phyloP scores from a whole-genome alignment of 129 eudicot genomes.

The Logfia minima region DNA sequence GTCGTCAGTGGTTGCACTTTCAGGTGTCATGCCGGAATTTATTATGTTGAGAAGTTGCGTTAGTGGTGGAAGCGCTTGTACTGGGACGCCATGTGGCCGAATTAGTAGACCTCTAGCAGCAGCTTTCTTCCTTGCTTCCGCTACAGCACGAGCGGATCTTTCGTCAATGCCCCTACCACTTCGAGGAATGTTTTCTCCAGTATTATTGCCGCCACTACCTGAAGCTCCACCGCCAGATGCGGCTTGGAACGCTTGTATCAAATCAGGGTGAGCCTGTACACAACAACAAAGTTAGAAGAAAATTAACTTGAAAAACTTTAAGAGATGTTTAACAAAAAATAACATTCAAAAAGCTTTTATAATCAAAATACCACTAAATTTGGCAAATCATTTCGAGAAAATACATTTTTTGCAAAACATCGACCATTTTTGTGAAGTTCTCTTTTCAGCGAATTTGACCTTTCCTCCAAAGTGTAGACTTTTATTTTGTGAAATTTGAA shows the following conservation, averaged over 20 bases:
- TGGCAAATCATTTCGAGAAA: too few relatives aligned
- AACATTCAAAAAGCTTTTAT: too few relatives aligned
- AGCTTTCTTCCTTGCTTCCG: slow-evolving; percentile 77
- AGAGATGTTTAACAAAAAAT: too few relatives aligned
- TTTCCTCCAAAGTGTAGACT: too few relatives aligned
- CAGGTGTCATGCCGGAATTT: slow-evolving; percentile 56
- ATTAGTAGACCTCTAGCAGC: slow-evolving; percentile 73
- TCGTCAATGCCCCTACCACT: slow-evolving; percentile 88
- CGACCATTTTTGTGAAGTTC: too few relatives aligned
- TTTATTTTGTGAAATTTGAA: too few relatives aligned
- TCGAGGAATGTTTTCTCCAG: slow-evolving; percentile 55
- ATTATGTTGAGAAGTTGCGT: slow-evolving; percentile 65
- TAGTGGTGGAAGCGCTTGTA: slow-evolving; percentile 62
- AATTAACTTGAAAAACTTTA: too few relatives aligned
- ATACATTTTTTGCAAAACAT: too few relatives aligned
- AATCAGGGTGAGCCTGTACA: slow-evolving; percentile 69
- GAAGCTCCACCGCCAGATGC: slow-evolving; percentile 61
- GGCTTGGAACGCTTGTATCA: slow-evolving; percentile 75
- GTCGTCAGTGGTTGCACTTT: slow-evolving; percentile 37
- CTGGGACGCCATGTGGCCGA: slow-evolving; percentile 72
- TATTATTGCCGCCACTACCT: slow-evolving; percentile 29
- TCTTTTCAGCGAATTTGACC: too few relatives aligned
- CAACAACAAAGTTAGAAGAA: background rate
- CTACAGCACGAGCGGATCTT: slow-evolving; percentile 83
- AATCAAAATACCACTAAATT: background rate